Percentiles rank a stretch among this genome's conserved stretches.
phyloP scores from a whole-genome alignment of 768 basidiomycete species.

The Lactarius indigo region DNA sequence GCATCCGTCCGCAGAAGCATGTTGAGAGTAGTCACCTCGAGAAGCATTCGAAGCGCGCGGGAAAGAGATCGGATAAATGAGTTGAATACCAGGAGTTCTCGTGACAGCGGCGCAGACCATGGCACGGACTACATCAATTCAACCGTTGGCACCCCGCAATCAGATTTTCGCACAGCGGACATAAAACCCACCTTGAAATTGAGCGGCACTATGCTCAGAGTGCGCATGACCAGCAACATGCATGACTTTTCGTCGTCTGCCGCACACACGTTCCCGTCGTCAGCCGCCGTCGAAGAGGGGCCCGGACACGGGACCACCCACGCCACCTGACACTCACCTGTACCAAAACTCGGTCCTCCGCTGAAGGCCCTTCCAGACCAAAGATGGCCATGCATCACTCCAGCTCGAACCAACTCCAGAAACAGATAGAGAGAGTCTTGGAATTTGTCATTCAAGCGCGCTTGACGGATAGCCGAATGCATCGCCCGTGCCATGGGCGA shows the following conservation, averaged over 20 bases:
- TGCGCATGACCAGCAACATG: slow-evolving; percentile 95
- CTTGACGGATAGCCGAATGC: slow-evolving; percentile 71
- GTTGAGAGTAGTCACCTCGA: slow-evolving; percentile 90
- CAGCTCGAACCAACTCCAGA: slow-evolving; percentile 92
- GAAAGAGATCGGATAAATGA: slow-evolving; percentile 92
- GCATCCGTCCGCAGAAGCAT: slow-evolving; percentile 91
- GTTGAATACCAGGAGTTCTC: slow-evolving; percentile 97
- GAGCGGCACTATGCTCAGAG: slow-evolving; percentile 90
- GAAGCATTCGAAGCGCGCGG: slow-evolving; percentile 81
- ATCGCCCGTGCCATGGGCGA: slow-evolving; percentile 90
- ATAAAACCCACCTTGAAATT: slow-evolving; percentile 75
- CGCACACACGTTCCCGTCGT: slow-evolving; percentile 12
- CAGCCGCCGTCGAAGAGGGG: slow-evolving; percentile 16
- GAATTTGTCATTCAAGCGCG: slow-evolving; percentile 95
- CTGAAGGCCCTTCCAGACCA: slow-evolving; percentile 88
- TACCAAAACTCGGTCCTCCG: slow-evolving; percentile 93
- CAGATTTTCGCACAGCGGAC: slow-evolving; percentile 6
- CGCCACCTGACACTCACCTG: slow-evolving; percentile 48
- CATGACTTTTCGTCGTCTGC: slow-evolving; percentile 90
- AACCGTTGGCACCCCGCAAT: slow-evolving; percentile 6
- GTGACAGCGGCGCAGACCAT: slow-evolving; percentile 95
- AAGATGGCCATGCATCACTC: slow-evolving; percentile 91
- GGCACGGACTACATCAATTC: slow-evolving; percentile 59
- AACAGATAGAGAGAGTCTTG: slow-evolving; percentile 95
- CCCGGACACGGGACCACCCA: slow-evolving; percentile 28